Base-by-base conservation (phyloP, 805 yeast species). In the Hanseniaspora clermontiae region DNA sequence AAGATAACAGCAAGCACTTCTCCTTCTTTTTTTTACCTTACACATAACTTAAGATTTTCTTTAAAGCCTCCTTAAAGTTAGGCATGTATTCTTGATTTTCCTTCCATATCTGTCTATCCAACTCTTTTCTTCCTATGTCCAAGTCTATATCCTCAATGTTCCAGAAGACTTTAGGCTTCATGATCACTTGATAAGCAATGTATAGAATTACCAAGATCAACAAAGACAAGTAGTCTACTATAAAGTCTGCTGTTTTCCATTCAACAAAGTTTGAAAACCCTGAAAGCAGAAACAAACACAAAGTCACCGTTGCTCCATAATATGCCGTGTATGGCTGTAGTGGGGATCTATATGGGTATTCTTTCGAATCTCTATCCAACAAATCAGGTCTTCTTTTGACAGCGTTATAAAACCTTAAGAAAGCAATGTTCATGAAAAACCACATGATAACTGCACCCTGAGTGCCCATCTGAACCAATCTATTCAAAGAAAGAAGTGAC, bases 61-160 rank as follows among this genome's bases (percentile, higher is more conserved):
- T 49, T 14, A 60, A 40, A n/a, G 55, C 54, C 24, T 61, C 62
- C 48, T 59, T 59, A 5, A 59, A 45, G 24, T 53, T 58, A 2
- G 57, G 56, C 42, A 61, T 55, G 51, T 70, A 70, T 19, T 66
- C 70, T 50, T 70, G 72, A 45, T 84, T 87, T 56, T 86, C 91
- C 61, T 83, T 86, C 93, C 93, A 85, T 36, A 82, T 79, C 59
- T 77, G 78, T 48, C 86, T 72, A 66, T 87, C 95, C 68, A 83
- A 78, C 64, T 87, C 95, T 50, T 90, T 75, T 62, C 95, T 72
- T 2, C 95, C 95, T 0, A 86, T 76, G 66, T 87, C 95, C 62
- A 83, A 74, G 66, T 87, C 95, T 58, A 87, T 65, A 43, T 84
- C 81, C 61, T 83, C 87, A 51, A 85, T 68, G 24, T 49, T 43